A percentile compares a stretch with the other conserved stretches of the same genome.
phyloP scores from a whole-genome alignment of 164 flowering plant genomes.

The Dillenia turbinata region DNA sequence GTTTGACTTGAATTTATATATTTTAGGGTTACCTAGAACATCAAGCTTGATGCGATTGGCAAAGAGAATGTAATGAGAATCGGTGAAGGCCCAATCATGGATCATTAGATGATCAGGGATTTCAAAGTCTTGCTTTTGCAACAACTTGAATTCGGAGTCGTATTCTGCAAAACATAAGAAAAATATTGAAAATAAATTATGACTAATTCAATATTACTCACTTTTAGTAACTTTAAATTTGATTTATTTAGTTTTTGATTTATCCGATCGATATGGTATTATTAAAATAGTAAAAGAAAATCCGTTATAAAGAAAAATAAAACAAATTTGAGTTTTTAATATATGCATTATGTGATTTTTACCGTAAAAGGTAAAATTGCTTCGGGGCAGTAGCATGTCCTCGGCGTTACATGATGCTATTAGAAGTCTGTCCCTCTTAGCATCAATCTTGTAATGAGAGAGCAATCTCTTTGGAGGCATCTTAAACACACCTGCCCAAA shows the following conservation, averaged over 20 bases:
- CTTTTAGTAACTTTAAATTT: no score
- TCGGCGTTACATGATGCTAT: conserved; percentile 79
- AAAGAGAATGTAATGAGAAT: conserved; percentile 71
- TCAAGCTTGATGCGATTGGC: conserved; percentile 87
- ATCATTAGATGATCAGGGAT: conserved; percentile 86
- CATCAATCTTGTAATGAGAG: conserved; percentile 86
- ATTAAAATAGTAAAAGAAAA: no score
- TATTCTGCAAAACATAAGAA: conserved; percentile 46
- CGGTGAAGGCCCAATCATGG: conserved; percentile 97
- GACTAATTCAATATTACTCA: no score
- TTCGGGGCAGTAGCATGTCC: conserved; percentile 84
- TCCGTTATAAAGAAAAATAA: no score
- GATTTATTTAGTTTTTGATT: no score
- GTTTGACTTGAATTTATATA: neutral
- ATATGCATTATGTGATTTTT: conserved; percentile 4
- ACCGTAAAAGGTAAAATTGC: conserved; percentile 85
- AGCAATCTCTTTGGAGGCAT: conserved; percentile 81
- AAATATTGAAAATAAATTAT: neutral
- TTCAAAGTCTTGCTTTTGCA: conserved; percentile 51
- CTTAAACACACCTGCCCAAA: conserved; percentile 64
- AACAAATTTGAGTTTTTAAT: no score
- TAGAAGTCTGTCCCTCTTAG: conserved; percentile 47
- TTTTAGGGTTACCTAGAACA: conserved; percentile 40
- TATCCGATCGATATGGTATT: no score
- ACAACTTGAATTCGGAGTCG: conserved; percentile 57